phyloP scores from a whole-genome alignment of 805 yeast genomes.

The Metschnikowia lunata region DNA sequence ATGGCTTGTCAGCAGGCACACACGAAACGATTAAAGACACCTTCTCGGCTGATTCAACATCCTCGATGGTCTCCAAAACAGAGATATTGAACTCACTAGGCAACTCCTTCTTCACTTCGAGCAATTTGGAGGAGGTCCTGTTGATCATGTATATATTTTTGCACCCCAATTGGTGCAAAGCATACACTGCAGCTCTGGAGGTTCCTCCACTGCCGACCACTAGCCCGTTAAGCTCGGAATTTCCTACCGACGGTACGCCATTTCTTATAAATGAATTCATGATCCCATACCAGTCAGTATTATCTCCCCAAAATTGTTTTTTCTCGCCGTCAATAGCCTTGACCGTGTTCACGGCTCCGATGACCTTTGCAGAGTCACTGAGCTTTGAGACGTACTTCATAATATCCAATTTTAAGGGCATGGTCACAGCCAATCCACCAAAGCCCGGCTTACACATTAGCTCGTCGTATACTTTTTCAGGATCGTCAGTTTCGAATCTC shows the following conservation, averaged over 20 bases:
- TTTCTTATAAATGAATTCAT: conserved; percentile 56
- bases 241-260: conserved; percentile 51
- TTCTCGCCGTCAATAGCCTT: conserved; percentile 38
- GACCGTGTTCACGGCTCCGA: conserved; percentile 94
- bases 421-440: conserved; percentile 95
- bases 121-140: conserved; percentile 67
- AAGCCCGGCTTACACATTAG: conserved; percentile 49
- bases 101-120: conserved; percentile 55
- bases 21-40: conserved; percentile 70
- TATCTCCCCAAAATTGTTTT: conserved; percentile 66
- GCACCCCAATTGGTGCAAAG: conserved; percentile 77
- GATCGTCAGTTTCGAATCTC: conserved; percentile 64
- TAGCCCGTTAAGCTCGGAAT: conserved; percentile 50
- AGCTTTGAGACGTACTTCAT: conserved; percentile 61
- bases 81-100: conserved; percentile 56
- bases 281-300: conserved; percentile 96
- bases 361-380: conserved; percentile 69
- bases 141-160: conserved; percentile 70
- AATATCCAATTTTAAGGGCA: conserved; percentile 84
- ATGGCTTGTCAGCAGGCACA: conserved; percentile 75
- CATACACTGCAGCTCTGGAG: conserved; percentile 89
- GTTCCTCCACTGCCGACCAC: conserved; percentile 98
- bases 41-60: conserved; percentile 41
- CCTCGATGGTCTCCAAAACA: conserved; percentile 47
- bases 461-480: conserved; percentile 48